Percentiles rank a stretch among this genome's conserved stretches.
These are phyloP conservation scores for Trichoderma reesei DNA, from an alignment of 495 filamentous ascomycete species.

Conservation along the genomic window DNA sequence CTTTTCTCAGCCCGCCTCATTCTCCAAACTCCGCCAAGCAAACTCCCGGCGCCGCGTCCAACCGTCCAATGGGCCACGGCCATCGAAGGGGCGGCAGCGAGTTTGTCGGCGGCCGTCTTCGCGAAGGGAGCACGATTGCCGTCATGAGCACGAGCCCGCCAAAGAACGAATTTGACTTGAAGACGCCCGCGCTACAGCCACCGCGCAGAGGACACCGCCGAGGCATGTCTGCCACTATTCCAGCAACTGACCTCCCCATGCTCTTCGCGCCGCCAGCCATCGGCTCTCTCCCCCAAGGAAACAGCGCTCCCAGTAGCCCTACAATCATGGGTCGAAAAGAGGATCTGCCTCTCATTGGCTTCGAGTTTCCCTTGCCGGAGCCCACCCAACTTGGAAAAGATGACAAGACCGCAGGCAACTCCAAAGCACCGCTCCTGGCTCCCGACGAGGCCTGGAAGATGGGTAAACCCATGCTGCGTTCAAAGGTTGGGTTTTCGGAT, in stretches of 20 bases:
- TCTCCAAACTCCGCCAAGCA: conserved; percentile 36
- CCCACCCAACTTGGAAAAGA: conserved; percentile 11
- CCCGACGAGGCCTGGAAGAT: not conserved
- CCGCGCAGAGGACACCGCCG: conserved; percentile 67
- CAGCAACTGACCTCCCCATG: conserved; percentile 67
- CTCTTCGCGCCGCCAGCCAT: conserved; percentile 32
- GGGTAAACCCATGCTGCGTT: conserved; percentile 28
- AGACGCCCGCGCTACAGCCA: conserved; percentile 37
- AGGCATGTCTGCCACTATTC: conserved; percentile 77
- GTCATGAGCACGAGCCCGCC: conserved; percentile 54
- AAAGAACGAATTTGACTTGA: conserved; percentile 48
- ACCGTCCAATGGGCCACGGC: conserved; percentile 37
- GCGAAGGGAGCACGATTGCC: conserved; percentile 42
- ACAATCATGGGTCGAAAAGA: conserved; percentile 32
- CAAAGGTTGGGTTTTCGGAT: conserved; percentile 51
- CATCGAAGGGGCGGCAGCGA: conserved; percentile 70
- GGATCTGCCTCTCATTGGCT: conserved; percentile 11
- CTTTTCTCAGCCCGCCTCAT: conserved; percentile 32
- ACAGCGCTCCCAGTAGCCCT: conserved; percentile 63
- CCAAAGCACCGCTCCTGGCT: conserved; percentile 11
- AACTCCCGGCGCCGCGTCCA: conserved; percentile 18
- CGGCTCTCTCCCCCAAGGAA: conserved; percentile 28
- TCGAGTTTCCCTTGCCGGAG: conserved; percentile 28
- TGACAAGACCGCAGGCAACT: conserved; percentile 12
- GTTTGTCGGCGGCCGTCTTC: conserved; percentile 66